These are phyloP conservation scores for Nitzschia palea DNA, from an alignment of 108 stramenopile species.

Conservation along the genomic window DNA sequence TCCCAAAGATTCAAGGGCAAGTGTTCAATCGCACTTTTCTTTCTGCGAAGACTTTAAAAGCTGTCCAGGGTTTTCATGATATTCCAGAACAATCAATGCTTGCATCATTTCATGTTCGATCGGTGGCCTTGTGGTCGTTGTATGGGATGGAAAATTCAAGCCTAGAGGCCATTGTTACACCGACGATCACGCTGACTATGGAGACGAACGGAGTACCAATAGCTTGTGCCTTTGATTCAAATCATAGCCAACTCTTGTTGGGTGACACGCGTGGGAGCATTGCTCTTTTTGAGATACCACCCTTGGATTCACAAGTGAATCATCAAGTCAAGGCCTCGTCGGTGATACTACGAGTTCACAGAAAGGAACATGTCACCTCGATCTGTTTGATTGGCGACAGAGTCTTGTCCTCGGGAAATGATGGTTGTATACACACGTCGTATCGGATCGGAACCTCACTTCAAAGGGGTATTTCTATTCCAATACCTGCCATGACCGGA, in stretches of 20 bases:
- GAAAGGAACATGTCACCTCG: conserved; percentile 73
- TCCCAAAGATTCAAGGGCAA: not conserved
- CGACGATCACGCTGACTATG: conserved; percentile 20
- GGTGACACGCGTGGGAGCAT: conserved; percentile 75
- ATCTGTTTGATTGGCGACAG: conserved; percentile 23
- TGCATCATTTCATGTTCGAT: conserved; percentile 59
- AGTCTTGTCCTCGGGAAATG: conserved; percentile 71
- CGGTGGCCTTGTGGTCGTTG: conserved; percentile 53
- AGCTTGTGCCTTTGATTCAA: conserved; percentile 44
- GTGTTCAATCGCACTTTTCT: not conserved
- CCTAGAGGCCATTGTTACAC: not conserved
- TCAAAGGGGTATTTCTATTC: conserved; percentile 22
- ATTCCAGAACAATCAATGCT: conserved; percentile 32
- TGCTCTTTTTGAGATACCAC: conserved; percentile 41
- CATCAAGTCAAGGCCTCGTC: not conserved
- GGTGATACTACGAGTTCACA: conserved; percentile 38
- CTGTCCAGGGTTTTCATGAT: conserved; percentile 59
- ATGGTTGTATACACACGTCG: conserved; percentile 61
- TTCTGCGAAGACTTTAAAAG: conserved; percentile 24
- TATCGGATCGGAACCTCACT: conserved; percentile 15
- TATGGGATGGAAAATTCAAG: not conserved
- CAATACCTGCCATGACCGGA: conserved; percentile 25
- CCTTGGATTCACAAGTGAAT: not conserved
- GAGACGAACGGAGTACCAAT: conserved; percentile 57
- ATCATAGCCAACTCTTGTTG: conserved; percentile 36